Evolutionary conservation across 768 basidiomycete species (phyloP), one percentile per base, ranked within the genome.

Genomic region (Sistotremastrum niveocremeum): DNA sequence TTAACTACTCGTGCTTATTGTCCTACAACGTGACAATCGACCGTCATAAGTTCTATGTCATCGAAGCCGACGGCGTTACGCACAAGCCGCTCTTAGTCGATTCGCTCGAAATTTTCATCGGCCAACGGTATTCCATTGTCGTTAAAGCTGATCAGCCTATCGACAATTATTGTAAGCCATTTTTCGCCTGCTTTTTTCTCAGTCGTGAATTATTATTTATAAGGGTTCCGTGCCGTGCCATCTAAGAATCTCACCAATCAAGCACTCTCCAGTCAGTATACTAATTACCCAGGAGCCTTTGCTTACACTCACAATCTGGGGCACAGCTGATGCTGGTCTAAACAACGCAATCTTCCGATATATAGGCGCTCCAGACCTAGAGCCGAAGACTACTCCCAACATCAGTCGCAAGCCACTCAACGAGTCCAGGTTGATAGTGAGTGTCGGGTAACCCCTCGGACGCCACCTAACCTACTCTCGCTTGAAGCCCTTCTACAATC

Each of bases 71-170:
- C 38, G 63, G 65, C 4, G 51, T 65, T 10, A 64, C 61, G 39
- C 61, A 63, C 6, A 49, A 62, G 31, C 67, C 67, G 7, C 52
- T 66, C 11, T 52, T 53, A 1, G 70, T 67, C 2, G 64, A 68
- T 45, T 54, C 55, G 2, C 57, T 74, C 8, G 59, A 66, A 38
- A 66, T 74, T 30, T 67, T 64, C 39, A 58, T 65, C 9, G 69
- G 66, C 6, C 76, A 77, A 55, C 67, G 75, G 10, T 77, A 77
- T 53, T 72, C 73, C 0, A 59, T 74, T 48, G 56, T 74, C 20
- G 20, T 20, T 20, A 20, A 20, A 20, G 62, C 71, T 5, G 60
- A 65, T 48, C 59, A 66, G 37, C 52, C 54, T 2, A 42, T 65
- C 31, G 53, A 41, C 39, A 72, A 73, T 56, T 73, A 74, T 50